Conservation (phyloP, 2,329 filamentous ascomycete genomes). For the Dactylellina drechsleri region DNA sequence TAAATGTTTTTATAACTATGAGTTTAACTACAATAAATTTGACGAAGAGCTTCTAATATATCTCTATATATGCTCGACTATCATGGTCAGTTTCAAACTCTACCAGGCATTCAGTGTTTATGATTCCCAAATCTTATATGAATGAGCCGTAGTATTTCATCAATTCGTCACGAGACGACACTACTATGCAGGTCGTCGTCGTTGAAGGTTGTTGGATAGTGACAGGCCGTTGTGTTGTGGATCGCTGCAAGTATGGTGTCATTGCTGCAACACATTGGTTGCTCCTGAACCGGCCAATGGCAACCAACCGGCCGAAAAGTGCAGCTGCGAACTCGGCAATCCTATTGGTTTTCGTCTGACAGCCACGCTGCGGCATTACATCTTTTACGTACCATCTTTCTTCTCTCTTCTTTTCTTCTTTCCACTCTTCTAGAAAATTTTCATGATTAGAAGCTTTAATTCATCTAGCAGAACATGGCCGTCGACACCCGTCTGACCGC, state of each 20-base stretch:
- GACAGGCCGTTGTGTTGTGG: conserved; percentile 3
- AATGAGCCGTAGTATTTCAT: no score
- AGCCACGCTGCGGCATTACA: conserved; percentile 17
- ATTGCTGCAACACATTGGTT: conserved; percentile 26
- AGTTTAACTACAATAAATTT: no score
- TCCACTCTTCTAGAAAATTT: background rate
- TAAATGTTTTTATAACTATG: no score
- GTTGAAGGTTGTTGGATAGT: no score
- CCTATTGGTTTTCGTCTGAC: conserved; percentile 22
- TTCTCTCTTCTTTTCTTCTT: conserved; percentile 1
- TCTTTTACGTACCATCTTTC: conserved; percentile 3
- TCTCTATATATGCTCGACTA: no score
- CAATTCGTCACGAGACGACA: no score
- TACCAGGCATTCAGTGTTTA: no score
- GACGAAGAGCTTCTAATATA: no score
- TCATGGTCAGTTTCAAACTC: no score
- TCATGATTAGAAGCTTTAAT: conserved; percentile 4
- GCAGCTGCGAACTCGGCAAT: conserved; percentile 36
- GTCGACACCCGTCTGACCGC: conserved; percentile 36
- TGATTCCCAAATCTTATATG: no score
- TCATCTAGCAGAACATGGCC: conserved; percentile 24
- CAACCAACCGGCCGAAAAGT: conserved; percentile 1
- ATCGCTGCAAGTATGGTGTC: conserved; percentile 25
- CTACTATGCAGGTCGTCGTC: no score
- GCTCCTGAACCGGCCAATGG: conserved; percentile 38